These are phyloP conservation scores for Chrysochromulina parva DNA, from an alignment of 78 protist species.

Conservation along the genomic window DNA sequence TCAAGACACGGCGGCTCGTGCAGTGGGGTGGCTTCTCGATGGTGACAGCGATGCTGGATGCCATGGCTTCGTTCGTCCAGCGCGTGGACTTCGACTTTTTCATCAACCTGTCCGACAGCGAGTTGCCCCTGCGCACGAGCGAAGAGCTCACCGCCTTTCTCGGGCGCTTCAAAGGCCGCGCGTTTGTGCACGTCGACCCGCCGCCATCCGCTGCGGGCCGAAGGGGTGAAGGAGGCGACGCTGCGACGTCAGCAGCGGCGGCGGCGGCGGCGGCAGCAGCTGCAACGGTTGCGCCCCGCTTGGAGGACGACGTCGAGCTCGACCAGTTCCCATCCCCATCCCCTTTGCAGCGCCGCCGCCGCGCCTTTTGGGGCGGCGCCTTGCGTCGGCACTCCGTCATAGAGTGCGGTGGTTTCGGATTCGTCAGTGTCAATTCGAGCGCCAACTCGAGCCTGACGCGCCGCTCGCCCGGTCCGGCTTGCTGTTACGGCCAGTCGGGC, in stretches of 20 bases:
- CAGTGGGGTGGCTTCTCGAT: background rate
- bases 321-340: too few species aligned
- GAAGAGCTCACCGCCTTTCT: background rate
- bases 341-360: too few species aligned
- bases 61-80: background rate
- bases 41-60: background rate
- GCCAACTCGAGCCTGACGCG: background rate
- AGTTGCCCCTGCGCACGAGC: background rate
- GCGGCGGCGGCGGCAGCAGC: too few species aligned
- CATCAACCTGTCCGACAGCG: background rate
- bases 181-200: background rate
- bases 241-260: too few species aligned
- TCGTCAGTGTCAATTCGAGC: background rate
- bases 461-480: background rate
- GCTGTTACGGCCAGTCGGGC: background rate
- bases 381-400: background rate
- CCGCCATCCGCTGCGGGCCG: background rate
- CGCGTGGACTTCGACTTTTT: background rate
- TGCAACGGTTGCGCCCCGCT: too few species aligned
- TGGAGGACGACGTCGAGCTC: too few species aligned
- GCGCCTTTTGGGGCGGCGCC: background rate
- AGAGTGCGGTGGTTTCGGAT: background rate
- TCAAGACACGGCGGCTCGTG: background rate
- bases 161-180: background rate
- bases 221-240: too few species aligned